A percentile compares a stretch with the other conserved stretches of the same genome.
Conservation (phyloP, 2,329 filamentous ascomycete species). For the Didymella keratinophila region DNA sequence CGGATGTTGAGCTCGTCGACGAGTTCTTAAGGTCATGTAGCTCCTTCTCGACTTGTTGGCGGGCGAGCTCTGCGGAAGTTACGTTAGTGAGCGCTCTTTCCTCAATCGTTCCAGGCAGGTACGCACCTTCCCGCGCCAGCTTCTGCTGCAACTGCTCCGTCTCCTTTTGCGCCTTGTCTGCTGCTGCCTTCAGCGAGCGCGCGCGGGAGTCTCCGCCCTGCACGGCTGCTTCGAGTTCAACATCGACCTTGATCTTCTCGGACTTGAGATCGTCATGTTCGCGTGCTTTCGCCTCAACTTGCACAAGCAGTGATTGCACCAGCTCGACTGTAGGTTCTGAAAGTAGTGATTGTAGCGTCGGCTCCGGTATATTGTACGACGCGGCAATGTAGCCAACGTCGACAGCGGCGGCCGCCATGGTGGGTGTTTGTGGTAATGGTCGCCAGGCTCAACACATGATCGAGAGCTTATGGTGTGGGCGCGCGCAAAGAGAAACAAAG, state of each 20-base stretch:
- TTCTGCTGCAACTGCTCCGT: constrained; percentile 82
- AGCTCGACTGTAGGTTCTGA: constrained; percentile 79
- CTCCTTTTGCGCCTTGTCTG: constrained; percentile 85
- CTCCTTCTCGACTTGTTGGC: constrained; percentile 80
- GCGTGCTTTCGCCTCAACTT: constrained; percentile 78
- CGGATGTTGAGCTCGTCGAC: constrained; percentile 73
- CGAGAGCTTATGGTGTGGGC: constrained; percentile 5
- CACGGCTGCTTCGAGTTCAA: constrained; percentile 91
- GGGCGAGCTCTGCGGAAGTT: constrained; percentile 70
- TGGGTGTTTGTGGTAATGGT: constrained; percentile 31
- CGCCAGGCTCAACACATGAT: constrained; percentile 37
- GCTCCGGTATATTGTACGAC: constrained; percentile 73
- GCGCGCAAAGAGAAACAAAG: constrained; percentile 22
- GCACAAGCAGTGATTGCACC: constrained; percentile 75
- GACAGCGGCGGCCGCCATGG: constrained; percentile 68
- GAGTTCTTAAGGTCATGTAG: constrained; percentile 79
- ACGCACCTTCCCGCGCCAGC: constrained; percentile 80
- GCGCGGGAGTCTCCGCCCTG: constrained; percentile 83
- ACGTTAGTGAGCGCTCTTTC: constrained; percentile 8
- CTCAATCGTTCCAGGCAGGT: neutral
- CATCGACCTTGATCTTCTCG: constrained; percentile 87
- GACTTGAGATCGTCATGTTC: constrained; percentile 83
- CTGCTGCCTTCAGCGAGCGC: constrained; percentile 79
- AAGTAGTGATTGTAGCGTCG: constrained; percentile 66
- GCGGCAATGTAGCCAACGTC: constrained; percentile 77